These are phyloP conservation scores for Tuber indicum DNA, from an alignment of 495 filamentous ascomycete species.

Conservation along the genomic window DNA sequence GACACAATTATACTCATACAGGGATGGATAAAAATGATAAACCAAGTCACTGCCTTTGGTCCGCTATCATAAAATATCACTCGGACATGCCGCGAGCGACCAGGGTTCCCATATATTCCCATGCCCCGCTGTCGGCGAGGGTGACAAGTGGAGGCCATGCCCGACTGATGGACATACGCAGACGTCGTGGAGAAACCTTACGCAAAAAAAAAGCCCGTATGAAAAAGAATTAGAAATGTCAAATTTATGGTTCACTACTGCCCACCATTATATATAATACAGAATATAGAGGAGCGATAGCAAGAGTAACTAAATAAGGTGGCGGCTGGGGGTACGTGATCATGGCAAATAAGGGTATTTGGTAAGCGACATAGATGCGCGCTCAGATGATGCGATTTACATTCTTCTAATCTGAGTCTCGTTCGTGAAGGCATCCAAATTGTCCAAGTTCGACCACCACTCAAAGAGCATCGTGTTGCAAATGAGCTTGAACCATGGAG, in stretches of 20 bases:
- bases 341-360: neutral
- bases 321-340: neutral
- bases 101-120: neutral
- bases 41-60: neutral
- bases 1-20: no score
- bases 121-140: neutral
- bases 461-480: conserved; percentile 96
- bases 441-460: conserved; percentile 90
- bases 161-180: neutral
- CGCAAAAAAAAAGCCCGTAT: neutral
- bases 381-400: conserved; percentile 44
- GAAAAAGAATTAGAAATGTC: neutral
- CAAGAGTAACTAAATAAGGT: neutral
- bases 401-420: conserved; percentile 86
- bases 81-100: neutral
- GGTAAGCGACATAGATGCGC: neutral
- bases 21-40: neutral
- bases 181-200: neutral
- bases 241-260: neutral
- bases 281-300: neutral
- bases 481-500: conserved; percentile 99
- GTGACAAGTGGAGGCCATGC: neutral
- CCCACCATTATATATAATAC: neutral
- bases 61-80: neutral
- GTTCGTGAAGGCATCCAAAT: conserved; percentile 75